These are phyloP conservation scores for Leptographium procerum DNA, from an alignment of 2,329 filamentous ascomycete species.

Conservation along the genomic window DNA sequence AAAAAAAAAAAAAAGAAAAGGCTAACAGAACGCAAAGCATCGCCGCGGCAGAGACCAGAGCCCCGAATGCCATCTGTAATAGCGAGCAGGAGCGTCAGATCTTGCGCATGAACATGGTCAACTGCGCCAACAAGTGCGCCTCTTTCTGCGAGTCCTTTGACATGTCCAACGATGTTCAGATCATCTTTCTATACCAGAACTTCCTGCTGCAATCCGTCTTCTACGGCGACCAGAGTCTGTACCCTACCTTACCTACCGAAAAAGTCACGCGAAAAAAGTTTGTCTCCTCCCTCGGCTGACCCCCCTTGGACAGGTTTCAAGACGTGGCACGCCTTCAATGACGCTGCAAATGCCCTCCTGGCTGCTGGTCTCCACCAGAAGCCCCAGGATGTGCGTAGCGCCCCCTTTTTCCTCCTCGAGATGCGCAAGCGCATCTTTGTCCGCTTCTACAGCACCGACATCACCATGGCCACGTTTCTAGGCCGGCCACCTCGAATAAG, in stretches of 20 bases:
- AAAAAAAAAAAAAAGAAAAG: too few relatives aligned
- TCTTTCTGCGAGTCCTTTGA: constrained; percentile 5
- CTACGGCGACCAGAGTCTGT: constrained; percentile 5
- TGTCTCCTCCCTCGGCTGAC: not conserved
- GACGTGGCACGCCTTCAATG: constrained; percentile 2
- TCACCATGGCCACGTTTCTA: constrained; percentile 37
- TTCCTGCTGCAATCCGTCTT: constrained; percentile 5
- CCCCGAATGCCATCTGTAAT: constrained; percentile 1
- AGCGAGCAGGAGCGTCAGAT: constrained; percentile 5
- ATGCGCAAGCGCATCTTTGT: constrained; percentile 7
- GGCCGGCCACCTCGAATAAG: constrained; percentile 42
- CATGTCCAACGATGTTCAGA: constrained; percentile 6
- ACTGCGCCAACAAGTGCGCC: constrained; percentile 5
- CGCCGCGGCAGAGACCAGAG: constrained; percentile 2
- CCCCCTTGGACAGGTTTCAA: not conserved
- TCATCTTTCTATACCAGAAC: constrained; percentile 7
- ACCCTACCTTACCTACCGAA: too few relatives aligned
- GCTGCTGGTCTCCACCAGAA: constrained; percentile 6
- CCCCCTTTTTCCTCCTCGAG: constrained; percentile 6
- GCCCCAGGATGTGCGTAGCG: not conserved
- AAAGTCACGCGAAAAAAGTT: too few relatives aligned
- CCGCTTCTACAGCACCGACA: constrained; percentile 26
- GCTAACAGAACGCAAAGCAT: constrained; percentile 1
- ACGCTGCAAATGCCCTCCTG: constrained; percentile 5
- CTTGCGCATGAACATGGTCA: constrained; percentile 1